These are phyloP conservation scores for Silene latifolia DNA, from an alignment of 148 eudicot genomes.

Conservation along the genomic window DNA sequence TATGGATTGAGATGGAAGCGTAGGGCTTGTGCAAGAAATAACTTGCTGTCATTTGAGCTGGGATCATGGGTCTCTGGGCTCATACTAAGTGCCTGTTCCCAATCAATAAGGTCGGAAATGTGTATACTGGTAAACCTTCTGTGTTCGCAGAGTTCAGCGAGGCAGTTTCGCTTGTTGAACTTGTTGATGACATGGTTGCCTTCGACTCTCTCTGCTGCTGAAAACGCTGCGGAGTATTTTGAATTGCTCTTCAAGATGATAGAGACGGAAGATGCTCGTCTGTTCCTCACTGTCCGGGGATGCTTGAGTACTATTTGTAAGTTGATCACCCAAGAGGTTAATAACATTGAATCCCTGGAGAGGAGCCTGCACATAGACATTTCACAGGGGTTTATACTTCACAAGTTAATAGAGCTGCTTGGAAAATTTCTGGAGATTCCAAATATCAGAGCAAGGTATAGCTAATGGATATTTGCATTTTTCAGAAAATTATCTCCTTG, in stretches of 20 bases:
- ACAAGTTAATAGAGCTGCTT: constrained; percentile 96
- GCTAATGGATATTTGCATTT: constrained; percentile 6
- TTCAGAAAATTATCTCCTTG: not conserved
- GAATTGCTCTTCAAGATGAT: constrained; percentile 94
- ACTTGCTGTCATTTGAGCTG: constrained; percentile 77
- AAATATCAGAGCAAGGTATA: constrained; percentile 89
- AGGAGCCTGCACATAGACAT: constrained; percentile 95
- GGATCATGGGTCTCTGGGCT: constrained; percentile 99
- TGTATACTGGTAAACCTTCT: constrained; percentile 90
- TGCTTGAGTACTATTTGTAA: constrained; percentile 73
- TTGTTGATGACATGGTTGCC: constrained; percentile 88
- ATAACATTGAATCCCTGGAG: constrained; percentile 77
- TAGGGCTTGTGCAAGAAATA: constrained; percentile 54
- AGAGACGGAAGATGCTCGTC: constrained; percentile 93
- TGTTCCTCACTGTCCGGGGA: constrained; percentile 94
- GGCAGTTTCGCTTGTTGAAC: constrained; percentile 80
- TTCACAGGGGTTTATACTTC: constrained; percentile 98
- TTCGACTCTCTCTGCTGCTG: constrained; percentile 91
- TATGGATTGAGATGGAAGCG: constrained; percentile 97
- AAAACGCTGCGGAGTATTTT: constrained; percentile 93
- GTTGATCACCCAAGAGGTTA: constrained; percentile 84
- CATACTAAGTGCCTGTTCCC: constrained; percentile 93
- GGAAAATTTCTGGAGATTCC: constrained; percentile 95
- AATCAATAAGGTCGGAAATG: constrained; percentile 96
- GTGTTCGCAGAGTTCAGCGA: constrained; percentile 83